Conservation (phyloP, 2,329 filamentous ascomycete species). For the Alternaria sp. region DNA sequence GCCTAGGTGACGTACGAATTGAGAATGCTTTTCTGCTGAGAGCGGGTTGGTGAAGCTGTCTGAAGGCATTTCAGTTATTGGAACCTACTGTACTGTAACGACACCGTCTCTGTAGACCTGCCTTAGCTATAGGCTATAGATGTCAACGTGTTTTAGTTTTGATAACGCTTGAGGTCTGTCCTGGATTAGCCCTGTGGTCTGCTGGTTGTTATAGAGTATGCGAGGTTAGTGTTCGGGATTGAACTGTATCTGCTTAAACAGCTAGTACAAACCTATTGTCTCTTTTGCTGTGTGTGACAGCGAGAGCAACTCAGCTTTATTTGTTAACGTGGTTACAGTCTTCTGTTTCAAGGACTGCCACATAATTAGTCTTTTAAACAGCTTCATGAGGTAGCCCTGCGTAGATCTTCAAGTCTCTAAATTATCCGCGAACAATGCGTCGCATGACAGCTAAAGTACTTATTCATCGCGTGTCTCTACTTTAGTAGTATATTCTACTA, state of each 20-base stretch:
- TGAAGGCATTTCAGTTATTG: background rate
- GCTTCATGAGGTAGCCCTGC: constrained; percentile 30
- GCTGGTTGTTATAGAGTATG: background rate
- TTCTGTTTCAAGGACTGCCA: constrained; percentile 10
- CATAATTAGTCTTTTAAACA: constrained; percentile 21
- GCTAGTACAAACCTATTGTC: constrained; percentile 13
- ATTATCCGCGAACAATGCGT: constrained; percentile 31
- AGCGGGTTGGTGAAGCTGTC: background rate
- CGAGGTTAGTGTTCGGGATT: too few species aligned
- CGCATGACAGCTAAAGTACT: background rate
- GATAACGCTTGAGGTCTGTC: constrained; percentile 2
- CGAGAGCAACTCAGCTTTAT: constrained; percentile 4
- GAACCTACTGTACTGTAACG: constrained; percentile 4
- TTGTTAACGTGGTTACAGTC: constrained; percentile 24
- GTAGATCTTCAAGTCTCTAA: constrained; percentile 12
- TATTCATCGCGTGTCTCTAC: constrained; percentile 8
- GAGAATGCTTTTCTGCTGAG: background rate
- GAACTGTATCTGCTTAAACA: constrained; percentile 20
- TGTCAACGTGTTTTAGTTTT: constrained; percentile 21
- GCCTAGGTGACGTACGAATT: background rate
- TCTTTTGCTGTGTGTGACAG: constrained; percentile 8
- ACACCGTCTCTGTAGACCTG: constrained; percentile 10
- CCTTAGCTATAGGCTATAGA: constrained; percentile 17
- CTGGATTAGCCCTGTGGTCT: background rate
- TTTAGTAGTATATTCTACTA: background rate